Percentiles rank a stretch among this genome's conserved stretches.
Conservation (phyloP, 2,329 filamentous ascomycete genomes). For the Setomelanomma holmii region DNA sequence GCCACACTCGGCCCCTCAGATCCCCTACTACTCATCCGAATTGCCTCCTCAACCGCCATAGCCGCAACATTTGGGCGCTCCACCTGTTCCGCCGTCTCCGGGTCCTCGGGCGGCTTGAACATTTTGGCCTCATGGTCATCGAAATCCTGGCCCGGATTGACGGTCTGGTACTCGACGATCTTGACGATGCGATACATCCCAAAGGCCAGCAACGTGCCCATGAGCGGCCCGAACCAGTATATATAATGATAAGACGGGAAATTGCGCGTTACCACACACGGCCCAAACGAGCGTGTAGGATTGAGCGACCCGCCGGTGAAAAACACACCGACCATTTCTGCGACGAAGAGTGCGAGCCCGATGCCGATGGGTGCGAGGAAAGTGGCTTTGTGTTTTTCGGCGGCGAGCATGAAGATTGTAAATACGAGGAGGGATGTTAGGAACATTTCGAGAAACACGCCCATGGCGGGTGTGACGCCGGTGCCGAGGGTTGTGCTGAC, state of each 20-base stretch:
- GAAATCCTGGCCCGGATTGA: slow-evolving; percentile 51
- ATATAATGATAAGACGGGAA: slow-evolving; percentile 53
- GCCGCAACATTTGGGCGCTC: slow-evolving; percentile 41
- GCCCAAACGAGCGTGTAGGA: slow-evolving; percentile 51
- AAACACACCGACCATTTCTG: slow-evolving; percentile 57
- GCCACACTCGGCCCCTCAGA: neutral
- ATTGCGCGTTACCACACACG: slow-evolving; percentile 46
- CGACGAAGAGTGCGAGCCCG: slow-evolving; percentile 73
- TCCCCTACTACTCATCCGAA: slow-evolving; percentile 18
- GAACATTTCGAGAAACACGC: slow-evolving; percentile 52
- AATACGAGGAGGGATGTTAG: slow-evolving; percentile 50
- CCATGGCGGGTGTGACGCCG: slow-evolving; percentile 38
- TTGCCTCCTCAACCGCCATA: slow-evolving; percentile 31
- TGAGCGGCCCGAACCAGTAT: slow-evolving; percentile 50
- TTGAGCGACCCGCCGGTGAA: slow-evolving; percentile 55
- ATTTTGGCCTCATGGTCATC: slow-evolving; percentile 45
- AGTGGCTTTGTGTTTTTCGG: slow-evolving; percentile 76
- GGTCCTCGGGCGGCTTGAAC: slow-evolving; percentile 39
- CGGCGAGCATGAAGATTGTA: slow-evolving; percentile 66
- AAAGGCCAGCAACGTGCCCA: slow-evolving; percentile 47
- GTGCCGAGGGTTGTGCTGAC: slow-evolving; percentile 46
- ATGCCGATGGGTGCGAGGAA: slow-evolving; percentile 76
- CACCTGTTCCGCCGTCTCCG: slow-evolving; percentile 33
- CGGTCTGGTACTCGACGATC: slow-evolving; percentile 51
- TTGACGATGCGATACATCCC: slow-evolving; percentile 52